phyloP scores from a whole-genome alignment of 164 flowering plant species.

The Magnolia kwangsiensis region DNA sequence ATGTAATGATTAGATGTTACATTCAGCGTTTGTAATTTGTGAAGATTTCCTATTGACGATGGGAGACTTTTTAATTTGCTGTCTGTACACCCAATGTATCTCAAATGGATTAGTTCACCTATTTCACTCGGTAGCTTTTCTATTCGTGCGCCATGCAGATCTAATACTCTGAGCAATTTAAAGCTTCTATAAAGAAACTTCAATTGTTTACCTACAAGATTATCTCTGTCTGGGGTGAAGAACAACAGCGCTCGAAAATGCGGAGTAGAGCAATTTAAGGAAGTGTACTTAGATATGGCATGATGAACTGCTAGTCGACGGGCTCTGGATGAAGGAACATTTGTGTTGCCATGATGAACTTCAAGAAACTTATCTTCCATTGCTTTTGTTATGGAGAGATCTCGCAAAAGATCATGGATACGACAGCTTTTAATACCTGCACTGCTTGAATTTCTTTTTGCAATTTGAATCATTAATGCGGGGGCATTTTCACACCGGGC shows the following conservation, averaged over 20 bases:
- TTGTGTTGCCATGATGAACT: neutral
- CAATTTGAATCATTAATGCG: neutral
- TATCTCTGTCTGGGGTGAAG: neutral
- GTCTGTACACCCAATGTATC: neutral
- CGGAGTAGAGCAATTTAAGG: neutral
- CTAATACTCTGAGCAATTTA: neutral
- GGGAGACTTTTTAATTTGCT: neutral
- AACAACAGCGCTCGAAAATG: neutral
- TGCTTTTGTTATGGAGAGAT: neutral
- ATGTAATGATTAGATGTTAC: neutral
- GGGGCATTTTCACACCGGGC: too few species aligned
- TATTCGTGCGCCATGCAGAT: neutral
- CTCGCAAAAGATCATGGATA: neutral
- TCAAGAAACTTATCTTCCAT: neutral
- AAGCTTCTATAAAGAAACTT: neutral
- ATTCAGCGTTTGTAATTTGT: neutral
- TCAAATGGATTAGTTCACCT: neutral
- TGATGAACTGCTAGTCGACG: neutral
- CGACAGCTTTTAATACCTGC: neutral
- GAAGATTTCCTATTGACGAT: neutral
- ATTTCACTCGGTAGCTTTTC: neutral
- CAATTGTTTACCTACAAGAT: neutral
- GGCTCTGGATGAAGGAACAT: neutral
- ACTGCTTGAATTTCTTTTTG: neutral
- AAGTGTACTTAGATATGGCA: neutral